phyloP scores from a whole-genome alignment of 1,139 yeast species.

The Candida pseudoviswanathii region DNA sequence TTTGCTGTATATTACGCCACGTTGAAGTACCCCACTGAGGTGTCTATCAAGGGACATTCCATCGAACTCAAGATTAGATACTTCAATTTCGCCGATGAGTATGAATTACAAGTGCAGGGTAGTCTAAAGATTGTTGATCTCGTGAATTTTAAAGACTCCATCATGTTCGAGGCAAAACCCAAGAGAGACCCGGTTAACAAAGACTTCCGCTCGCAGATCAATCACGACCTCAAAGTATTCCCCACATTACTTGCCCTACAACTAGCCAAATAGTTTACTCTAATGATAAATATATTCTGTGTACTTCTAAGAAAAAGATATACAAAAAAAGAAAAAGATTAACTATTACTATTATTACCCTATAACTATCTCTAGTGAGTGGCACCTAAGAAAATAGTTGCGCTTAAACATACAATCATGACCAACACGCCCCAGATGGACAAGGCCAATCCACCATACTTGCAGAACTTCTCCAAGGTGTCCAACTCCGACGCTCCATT shows the following conservation, averaged over 20 bases:
- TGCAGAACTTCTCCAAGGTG: constrained; percentile 44
- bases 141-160: constrained; percentile 3
- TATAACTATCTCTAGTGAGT: no score
- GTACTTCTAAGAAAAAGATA: neutral
- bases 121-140: constrained; percentile 2
- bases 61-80: constrained; percentile 17
- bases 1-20: constrained; percentile 29
- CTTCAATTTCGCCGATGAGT: constrained; percentile 14
- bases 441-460: constrained; percentile 61
- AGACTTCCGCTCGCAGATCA: neutral
- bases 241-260: neutral
- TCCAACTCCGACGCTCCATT: constrained; percentile 35
- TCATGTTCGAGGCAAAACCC: constrained; percentile 2
- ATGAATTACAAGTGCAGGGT: constrained; percentile 13
- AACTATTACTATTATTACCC: neutral
- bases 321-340: neutral
- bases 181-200: neutral
- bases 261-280: neutral
- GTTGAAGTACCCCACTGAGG: constrained; percentile 28
- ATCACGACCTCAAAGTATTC: constrained; percentile 2
- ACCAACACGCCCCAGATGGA: constrained; percentile 77
- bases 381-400: constrained; percentile 69
- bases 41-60: constrained; percentile 7
- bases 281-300: neutral
- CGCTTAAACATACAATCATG: constrained; percentile 76